Evolutionary conservation across 2,329 filamentous ascomycete genomes (phyloP), one percentile per base, ranked within the genome.

Genomic region (Cadophora malorum): DNA sequence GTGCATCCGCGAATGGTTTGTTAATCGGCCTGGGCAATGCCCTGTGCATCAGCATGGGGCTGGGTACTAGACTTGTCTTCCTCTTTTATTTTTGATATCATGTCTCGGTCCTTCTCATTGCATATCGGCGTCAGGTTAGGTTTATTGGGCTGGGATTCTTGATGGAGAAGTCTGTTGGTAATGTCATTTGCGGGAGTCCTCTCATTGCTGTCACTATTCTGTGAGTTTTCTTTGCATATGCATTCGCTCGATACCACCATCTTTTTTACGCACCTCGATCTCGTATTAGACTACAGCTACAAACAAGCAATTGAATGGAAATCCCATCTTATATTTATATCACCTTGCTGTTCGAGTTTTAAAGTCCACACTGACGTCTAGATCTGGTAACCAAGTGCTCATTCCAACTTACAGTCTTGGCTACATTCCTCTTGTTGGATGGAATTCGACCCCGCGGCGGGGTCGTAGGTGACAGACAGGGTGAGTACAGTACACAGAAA

Each of bases 1-100:
- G 23, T 91, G 88, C 75, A 90, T 90, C 70, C 80, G 81, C 47
- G 83, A 84, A 8, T 91, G 88, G 88, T 90, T 88, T 75, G 81
- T 85, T 67, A 83, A 83, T 63, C 86, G 88, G 68, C 88, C 87
- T 1, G 88, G 88, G 2, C 81, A 86, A 67, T 91, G 88, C 73
- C 88, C 88, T 0, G 86, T 90, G 47, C 88, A 90, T 76, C 87
- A 90, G 74, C 88, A 90, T 76, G 71, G 67, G 9, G 59, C 63
- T 52, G 66, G 66, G 5, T 70, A 68, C 50, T 70, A 47, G 45
- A 10, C 8, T 28, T 28, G 4, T 14, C 16, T 25, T 23, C 31
- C 10, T 59, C 38, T 28, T 47, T 6, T 19, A 12, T 21, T 10
- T 19, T 6, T 49, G 19, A 21, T 10, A 19, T 49, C 45, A 12